Conservation (phyloP, 768 basidiomycete species). For the Omphalotus guepiniiformis region DNA sequence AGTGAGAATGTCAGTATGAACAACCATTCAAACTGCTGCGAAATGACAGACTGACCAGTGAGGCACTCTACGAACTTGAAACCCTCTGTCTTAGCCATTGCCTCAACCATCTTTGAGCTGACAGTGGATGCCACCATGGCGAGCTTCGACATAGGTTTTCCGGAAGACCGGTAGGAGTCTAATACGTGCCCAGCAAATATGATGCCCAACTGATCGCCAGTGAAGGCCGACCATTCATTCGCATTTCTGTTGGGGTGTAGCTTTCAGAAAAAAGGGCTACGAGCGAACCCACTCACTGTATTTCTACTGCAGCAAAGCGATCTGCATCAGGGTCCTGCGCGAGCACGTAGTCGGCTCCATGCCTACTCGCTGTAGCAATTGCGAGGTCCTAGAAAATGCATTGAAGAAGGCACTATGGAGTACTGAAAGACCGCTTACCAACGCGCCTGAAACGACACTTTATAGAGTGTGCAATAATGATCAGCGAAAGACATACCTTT, state of each 20-base stretch:
- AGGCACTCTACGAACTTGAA: constrained; percentile 84
- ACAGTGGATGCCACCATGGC: constrained; percentile 90
- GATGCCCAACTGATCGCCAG: constrained; percentile 79
- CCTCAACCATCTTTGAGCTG: constrained; percentile 84
- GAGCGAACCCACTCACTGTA: constrained; percentile 35
- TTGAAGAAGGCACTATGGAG: neutral
- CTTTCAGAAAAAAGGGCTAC: constrained; percentile 1
- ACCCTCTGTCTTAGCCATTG: constrained; percentile 70
- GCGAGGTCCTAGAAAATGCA: constrained; percentile 59
- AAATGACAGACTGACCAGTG: constrained; percentile 48
- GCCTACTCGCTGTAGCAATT: constrained; percentile 51
- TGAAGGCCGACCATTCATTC: constrained; percentile 68
- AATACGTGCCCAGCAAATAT: constrained; percentile 42
- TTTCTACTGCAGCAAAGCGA: constrained; percentile 75
- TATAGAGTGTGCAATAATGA: constrained; percentile 1
- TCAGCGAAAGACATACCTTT: constrained; percentile 50
- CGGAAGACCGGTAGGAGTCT: constrained; percentile 36
- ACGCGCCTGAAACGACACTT: constrained; percentile 34
- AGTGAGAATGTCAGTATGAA: constrained; percentile 18
- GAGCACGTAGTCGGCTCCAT: constrained; percentile 59
- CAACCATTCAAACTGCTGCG: constrained; percentile 13
- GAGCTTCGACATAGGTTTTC: constrained; percentile 49
- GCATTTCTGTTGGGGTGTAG: constrained; percentile 40
- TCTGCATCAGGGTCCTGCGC: constrained; percentile 92
- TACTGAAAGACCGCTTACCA: constrained; percentile 28